Percentiles rank a stretch among this genome's conserved stretches.
These are phyloP conservation scores for Pholiota microspora DNA, from an alignment of 768 basidiomycete genomes.

Conservation along the genomic window DNA sequence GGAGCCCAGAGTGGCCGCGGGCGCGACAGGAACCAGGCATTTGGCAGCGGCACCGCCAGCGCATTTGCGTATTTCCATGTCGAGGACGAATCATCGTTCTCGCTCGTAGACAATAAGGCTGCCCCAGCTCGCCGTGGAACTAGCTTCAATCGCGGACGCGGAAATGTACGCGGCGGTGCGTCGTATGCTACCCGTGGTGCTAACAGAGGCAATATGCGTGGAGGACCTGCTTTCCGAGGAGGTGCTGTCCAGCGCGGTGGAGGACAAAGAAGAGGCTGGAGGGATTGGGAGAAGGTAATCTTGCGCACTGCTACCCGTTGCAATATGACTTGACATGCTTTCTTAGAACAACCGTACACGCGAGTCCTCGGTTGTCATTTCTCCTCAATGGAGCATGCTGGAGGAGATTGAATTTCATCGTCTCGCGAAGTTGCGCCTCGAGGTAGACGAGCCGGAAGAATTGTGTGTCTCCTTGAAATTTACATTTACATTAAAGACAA, in stretches of 20 bases:
- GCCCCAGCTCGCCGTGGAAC: constrained; percentile 70
- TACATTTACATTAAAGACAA: constrained; percentile 13
- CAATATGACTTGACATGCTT: constrained; percentile 1
- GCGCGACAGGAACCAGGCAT: constrained; percentile 79
- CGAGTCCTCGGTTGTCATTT: constrained; percentile 92
- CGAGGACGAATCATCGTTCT: constrained; percentile 97
- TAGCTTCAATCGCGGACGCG: constrained; percentile 58
- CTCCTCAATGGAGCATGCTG: constrained; percentile 89
- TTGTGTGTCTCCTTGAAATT: constrained; percentile 56
- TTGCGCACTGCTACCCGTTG: background rate
- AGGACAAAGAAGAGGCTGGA: constrained; percentile 68
- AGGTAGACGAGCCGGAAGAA: constrained; percentile 89
- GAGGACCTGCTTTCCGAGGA: constrained; percentile 42
- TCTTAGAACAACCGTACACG: constrained; percentile 75
- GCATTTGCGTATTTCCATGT: constrained; percentile 98
- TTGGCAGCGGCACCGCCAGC: constrained; percentile 86
- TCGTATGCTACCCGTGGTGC: constrained; percentile 43
- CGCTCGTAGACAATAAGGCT: constrained; percentile 88
- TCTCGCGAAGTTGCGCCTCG: constrained; percentile 86
- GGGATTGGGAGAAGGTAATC: constrained; percentile 90
- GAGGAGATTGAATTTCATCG: constrained; percentile 98
- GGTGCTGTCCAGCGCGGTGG: constrained; percentile 48
- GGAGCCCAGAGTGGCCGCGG: constrained; percentile 54
- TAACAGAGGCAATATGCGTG: constrained; percentile 41
- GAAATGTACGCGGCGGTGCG: constrained; percentile 45